Evolutionary conservation across 805 yeast species (phyloP), one percentile per base, ranked within the genome.

Genomic region (Saccharomycopsis oosterbeekiorum): DNA sequence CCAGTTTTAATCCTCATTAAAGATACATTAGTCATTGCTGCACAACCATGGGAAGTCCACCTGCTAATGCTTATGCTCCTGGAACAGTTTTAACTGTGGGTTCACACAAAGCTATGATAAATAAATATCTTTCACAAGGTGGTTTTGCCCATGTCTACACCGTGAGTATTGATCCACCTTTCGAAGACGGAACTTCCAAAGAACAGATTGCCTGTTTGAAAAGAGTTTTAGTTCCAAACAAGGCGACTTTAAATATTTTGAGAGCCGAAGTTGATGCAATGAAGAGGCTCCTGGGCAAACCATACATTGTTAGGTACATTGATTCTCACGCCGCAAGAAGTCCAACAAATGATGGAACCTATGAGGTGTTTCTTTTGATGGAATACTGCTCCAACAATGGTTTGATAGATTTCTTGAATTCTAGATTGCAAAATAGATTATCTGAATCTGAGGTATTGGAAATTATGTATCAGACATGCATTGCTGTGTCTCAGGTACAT

Each of bases 211-310:
- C 93, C 4, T 94, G 98, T 71, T 77, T 94, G 68, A 94, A 94
- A 73, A 80, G 99, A 65, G 98, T 94, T n/a, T 86, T 86, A 39
- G 99, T 94, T 2, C 97, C 97, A 3, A 90, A 87, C 70, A 94
- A 94, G 73, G 81, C 84, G 68, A 88, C 87, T 59, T 78, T 94
- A 70, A 89, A 88, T 67, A 80, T 86, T 26, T 76, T 94, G 58
- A 77, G 98, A 64, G 97, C 96, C 47, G 99, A 94, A 72, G 99
- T 94, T 15, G 98, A 94, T 70, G 96, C 97, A 12, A 93, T 94
- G 98, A 88, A 89, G 73, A 78, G 96, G 34, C 77, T 94, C 40
- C 77, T 85, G 64, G 96, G 96, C 9, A 82, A 88, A 65, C 80
- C 81, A 55, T 85, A 86, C 70, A 84, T 94, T 64, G 99, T 94